phyloP scores from a whole-genome alignment of 768 basidiomycete species.

The Leucocoprinus sp. region DNA sequence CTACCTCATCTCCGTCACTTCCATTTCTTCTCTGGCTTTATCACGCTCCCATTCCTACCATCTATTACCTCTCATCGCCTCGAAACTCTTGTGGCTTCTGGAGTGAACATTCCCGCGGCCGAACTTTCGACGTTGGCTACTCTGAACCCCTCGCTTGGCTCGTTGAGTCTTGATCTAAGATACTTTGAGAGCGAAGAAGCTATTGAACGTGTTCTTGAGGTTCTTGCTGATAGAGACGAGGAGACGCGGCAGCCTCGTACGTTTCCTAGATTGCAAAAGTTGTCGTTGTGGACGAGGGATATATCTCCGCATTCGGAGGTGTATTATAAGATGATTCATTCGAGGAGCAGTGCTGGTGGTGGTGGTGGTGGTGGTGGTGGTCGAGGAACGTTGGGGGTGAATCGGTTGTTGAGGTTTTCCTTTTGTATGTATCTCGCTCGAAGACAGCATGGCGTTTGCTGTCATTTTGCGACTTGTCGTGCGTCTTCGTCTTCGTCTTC shows the following conservation, averaged over 20 bases:
- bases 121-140: neutral
- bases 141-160: neutral
- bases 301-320: slow-evolving; percentile 1
- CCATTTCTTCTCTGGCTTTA: slow-evolving; percentile 10
- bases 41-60: slow-evolving; percentile 8
- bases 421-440: slow-evolving; percentile 1
- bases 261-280: neutral
- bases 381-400: no score
- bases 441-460: slow-evolving; percentile 3
- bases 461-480: neutral
- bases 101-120: neutral
- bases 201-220: neutral
- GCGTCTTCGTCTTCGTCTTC: neutral
- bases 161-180: slow-evolving; percentile 4
- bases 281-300: slow-evolving; percentile 4
- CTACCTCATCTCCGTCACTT: slow-evolving; percentile 9
- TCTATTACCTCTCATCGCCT: slow-evolving; percentile 1
- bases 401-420: neutral
- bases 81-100: slow-evolving; percentile 2
- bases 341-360: neutral
- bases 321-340: neutral
- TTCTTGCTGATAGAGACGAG: neutral
- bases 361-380: no score
- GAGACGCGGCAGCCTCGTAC: neutral
- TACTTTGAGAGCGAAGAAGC: slow-evolving; percentile 1